These are phyloP conservation scores for thale cress (Arabidopsis thaliana) DNA, from an alignment of 345 rosid genomes.

Conservation along the genomic window TAIR10.1 NC_003075.7:6838001-6838500, in stretches of 20 bases:
- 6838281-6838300: conserved; percentile 72
- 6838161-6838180: conserved; percentile 42
- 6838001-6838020: neutral
- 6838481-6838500: conserved; percentile 67
- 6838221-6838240: conserved; percentile 67
- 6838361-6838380: conserved; percentile 12
- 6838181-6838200: conserved; percentile 68
- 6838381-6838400: neutral
- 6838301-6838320: conserved; percentile 86
- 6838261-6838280: conserved; percentile 76
- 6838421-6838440: conserved; percentile 61
- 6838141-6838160: neutral
- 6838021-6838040: neutral
- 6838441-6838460: conserved; percentile 72
- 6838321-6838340: conserved; percentile 84
- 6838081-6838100: conserved; percentile 44
- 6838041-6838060: conserved; percentile 3
- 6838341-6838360: conserved; percentile 50
- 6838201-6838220: conserved; percentile 76
- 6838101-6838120: conserved; percentile 18
- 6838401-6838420: neutral
- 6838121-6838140: conserved; percentile 9
- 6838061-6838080: conserved; percentile 23
- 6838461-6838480: conserved; percentile 74
- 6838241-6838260: conserved; percentile 80